A percentile compares a stretch with the other conserved stretches of the same genome.
Conservation (phyloP, 768 basidiomycete genomes). For the Boletales sp. region DNA sequence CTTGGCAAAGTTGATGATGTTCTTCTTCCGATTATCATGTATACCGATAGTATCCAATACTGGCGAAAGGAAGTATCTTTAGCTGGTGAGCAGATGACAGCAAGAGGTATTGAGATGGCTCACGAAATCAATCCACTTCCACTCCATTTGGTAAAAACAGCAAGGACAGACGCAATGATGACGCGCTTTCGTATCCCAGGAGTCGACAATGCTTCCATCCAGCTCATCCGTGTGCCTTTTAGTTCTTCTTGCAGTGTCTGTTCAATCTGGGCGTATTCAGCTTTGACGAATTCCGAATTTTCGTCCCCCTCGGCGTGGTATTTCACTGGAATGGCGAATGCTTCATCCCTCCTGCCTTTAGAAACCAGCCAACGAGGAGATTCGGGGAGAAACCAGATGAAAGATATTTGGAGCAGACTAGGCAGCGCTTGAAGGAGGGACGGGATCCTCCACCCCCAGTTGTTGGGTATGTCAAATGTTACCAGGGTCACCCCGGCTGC, state of each 20-base stretch:
- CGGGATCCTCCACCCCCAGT: slow-evolving; percentile 68
- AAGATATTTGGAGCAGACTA: slow-evolving; percentile 47
- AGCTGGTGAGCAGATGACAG: neutral
- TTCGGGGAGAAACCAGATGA: slow-evolving; percentile 58
- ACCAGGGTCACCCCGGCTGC: slow-evolving; percentile 56
- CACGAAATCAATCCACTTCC: slow-evolving; percentile 11
- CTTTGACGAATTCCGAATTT: slow-evolving; percentile 49
- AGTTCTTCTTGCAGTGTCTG: slow-evolving; percentile 40
- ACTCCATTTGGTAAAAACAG: slow-evolving; percentile 8
- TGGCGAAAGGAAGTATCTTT: slow-evolving; percentile 10
- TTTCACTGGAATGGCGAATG: slow-evolving; percentile 44
- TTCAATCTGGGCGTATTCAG: slow-evolving; percentile 56
- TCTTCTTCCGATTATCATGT: slow-evolving; percentile 14
- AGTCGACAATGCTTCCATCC: neutral
- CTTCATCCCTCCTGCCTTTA: slow-evolving; percentile 49
- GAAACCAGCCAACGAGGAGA: slow-evolving; percentile 63
- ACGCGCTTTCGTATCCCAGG: slow-evolving; percentile 17
- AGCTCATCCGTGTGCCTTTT: neutral
- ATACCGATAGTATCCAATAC: slow-evolving; percentile 14
- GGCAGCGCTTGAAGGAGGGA: slow-evolving; percentile 53
- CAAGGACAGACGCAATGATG: slow-evolving; percentile 7
- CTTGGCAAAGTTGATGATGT: slow-evolving; percentile 9
- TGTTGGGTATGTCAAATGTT: slow-evolving; percentile 53
- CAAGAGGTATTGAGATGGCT: neutral
- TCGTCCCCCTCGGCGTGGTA: slow-evolving; percentile 60